These are phyloP conservation scores for Termitomyces sp. DNA, from an alignment of 768 basidiomycete genomes.

Conservation along the genomic window DNA sequence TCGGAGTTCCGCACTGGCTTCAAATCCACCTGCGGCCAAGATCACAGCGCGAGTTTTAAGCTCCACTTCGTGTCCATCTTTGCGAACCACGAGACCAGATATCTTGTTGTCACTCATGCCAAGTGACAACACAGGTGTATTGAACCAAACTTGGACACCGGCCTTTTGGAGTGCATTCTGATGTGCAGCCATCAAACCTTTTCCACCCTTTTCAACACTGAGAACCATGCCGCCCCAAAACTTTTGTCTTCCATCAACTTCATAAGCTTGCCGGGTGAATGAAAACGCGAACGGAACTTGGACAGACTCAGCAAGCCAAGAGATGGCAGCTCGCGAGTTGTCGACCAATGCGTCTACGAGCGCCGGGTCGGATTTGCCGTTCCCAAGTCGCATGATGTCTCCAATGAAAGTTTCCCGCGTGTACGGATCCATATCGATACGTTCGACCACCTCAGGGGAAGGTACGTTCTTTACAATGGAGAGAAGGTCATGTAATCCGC, in stretches of 20 bases:
- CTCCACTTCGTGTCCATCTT: constrained; percentile 28
- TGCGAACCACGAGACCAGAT: constrained; percentile 42
- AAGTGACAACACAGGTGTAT: constrained; percentile 41
- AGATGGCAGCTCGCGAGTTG: constrained; percentile 49
- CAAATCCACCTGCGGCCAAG: constrained; percentile 66
- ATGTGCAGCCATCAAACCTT: constrained; percentile 61
- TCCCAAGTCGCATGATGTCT: constrained; percentile 60
- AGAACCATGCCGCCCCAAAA: constrained; percentile 73
- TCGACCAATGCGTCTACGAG: constrained; percentile 52
- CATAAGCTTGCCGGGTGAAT: constrained; percentile 66
- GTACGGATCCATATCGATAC: constrained; percentile 59
- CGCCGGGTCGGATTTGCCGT: constrained; percentile 42
- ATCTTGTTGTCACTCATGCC: constrained; percentile 36
- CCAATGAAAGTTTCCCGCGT: constrained; percentile 46
- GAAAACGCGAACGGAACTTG: constrained; percentile 53
- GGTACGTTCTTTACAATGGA: constrained; percentile 47
- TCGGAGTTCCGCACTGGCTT: constrained; percentile 51
- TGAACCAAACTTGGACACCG: constrained; percentile 56
- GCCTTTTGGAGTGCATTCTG: constrained; percentile 41
- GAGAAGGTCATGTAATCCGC: constrained; percentile 56
- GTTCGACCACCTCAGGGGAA: constrained; percentile 30
- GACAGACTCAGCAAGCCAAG: constrained; percentile 52
- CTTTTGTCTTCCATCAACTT: constrained; percentile 54
- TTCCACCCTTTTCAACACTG: constrained; percentile 61
- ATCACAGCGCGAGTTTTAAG: constrained; percentile 45